These are phyloP conservation scores for Dipteronia sinensis DNA, from an alignment of 345 rosid species.

Conservation along the genomic window DNA sequence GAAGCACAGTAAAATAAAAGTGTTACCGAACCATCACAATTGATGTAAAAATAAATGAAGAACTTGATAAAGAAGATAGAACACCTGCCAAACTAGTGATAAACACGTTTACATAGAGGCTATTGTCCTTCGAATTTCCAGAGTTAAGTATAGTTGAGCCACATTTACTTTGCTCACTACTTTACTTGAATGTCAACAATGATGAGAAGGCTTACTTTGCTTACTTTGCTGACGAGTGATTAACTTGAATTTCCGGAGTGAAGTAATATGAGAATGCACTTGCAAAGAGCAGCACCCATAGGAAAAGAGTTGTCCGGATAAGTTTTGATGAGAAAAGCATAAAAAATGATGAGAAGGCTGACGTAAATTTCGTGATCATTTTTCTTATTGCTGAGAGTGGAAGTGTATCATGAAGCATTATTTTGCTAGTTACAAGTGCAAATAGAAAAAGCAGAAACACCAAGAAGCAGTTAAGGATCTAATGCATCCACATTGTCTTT, in stretches of 20 bases:
- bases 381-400: conserved; percentile 18
- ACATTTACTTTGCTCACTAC: conserved; percentile 37
- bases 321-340: conserved; percentile 53
- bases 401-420: not conserved
- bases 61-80: not conserved
- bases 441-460: no score
- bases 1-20: conserved; percentile 41
- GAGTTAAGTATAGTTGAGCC: conserved; percentile 13
- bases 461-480: not conserved
- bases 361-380: conserved; percentile 27
- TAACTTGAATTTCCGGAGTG: no score
- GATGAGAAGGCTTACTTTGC: no score
- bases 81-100: conserved; percentile 37
- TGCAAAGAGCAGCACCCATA: conserved; percentile 58
- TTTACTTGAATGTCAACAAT: conserved; percentile 58
- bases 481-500: conserved; percentile 23
- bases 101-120: conserved; percentile 44
- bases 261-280: conserved; percentile 60
- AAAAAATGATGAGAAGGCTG: conserved; percentile 36
- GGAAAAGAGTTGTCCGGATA: conserved; percentile 45
- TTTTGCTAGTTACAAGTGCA: no score
- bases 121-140: conserved; percentile 14
- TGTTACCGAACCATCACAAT: not conserved
- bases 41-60: not conserved
- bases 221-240: no score